Base-by-base conservation (phyloP, 2,329 filamentous ascomycete genomes). In the Sporothrix mexicana region DNA sequence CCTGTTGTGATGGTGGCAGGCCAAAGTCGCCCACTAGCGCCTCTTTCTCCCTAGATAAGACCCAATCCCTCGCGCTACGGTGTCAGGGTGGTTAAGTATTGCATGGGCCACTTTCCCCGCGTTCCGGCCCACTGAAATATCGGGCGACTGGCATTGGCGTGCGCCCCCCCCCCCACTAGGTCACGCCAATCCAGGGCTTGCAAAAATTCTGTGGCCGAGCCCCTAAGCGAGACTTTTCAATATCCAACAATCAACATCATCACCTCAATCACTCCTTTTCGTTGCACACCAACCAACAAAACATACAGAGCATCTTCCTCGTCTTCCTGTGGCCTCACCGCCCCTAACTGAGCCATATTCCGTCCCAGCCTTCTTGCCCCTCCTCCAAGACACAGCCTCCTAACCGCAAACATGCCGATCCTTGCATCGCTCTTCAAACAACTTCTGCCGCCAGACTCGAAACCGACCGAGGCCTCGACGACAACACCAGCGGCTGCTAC, bases 341-440 rank as follows among this genome's bases (percentile, higher is more conserved):
- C 17, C 13, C 36, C 23, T 41, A 45, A 64, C 23, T 23, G n/a
- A 45, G n/a, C 7, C 2, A 17, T 13, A 10, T 43, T 20, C 17
- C 9, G 15, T 23, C 17, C 17, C 59, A 2, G 10, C 20, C 12
- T n/a, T 13, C 12, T 4, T 12, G 23, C n/a, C 20, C 41, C 30
- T 36, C 30, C 7, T 36, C 30, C 30, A 36, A 36, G 17, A 49
- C 61, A 49, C 7, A 10, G 15, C 25, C 45, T 17, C 10, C 25
- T 17, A 17, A 20, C n/a, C 36, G 41, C 53, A 9, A 49, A 53
- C 1, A 61, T 47, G 43, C n/a, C 43, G 41, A 72, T 74, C 67
- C 45, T 70, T 10, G 41, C 51, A 17, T 71, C 61, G 53, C 62
- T 72, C 36, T 59, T 74, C 23, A 66, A 62, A 23, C 66, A 73